These are phyloP conservation scores for Podila minutissima DNA, from an alignment of 192 early-diverging fungal genomes.

Conservation along the genomic window DNA sequence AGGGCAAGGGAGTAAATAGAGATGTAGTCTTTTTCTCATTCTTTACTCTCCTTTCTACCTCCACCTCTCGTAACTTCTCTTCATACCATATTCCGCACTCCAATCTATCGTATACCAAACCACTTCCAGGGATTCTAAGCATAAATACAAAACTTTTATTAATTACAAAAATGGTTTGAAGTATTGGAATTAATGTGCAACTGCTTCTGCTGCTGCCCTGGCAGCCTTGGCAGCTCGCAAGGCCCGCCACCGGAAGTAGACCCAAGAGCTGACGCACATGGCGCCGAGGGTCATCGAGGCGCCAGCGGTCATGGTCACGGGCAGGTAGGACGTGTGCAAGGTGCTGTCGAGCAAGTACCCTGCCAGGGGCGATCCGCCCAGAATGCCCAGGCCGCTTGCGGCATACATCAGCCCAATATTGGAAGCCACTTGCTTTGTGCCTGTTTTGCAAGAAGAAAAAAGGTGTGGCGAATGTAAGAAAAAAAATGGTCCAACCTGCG, in stretches of 20 bases:
- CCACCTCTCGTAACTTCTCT: no score
- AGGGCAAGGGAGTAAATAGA: no score
- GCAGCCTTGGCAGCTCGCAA: conserved; percentile 11
- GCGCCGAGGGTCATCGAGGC: conserved; percentile 21
- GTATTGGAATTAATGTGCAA: neutral
- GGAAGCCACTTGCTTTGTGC: conserved; percentile 50
- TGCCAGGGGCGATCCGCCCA: conserved; percentile 54
- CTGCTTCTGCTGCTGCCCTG: neutral
- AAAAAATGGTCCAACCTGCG: neutral
- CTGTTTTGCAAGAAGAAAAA: neutral
- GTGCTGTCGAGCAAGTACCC: conserved; percentile 44
- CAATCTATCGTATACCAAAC: no score
- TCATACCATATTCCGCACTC: no score
- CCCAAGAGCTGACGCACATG: conserved; percentile 15
- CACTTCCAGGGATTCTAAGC: no score
- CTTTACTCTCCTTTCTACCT: no score
- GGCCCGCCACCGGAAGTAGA: conserved; percentile 13
- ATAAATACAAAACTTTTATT: no score
- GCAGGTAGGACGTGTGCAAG: conserved; percentile 33
- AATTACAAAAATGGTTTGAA: neutral
- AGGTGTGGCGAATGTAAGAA: neutral
- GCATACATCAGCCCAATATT: conserved; percentile 56
- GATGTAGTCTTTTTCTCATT: no score
- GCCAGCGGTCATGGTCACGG: conserved; percentile 31
- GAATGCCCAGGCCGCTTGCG: conserved; percentile 50